A percentile compares a stretch with the other conserved stretches of the same genome.
phyloP scores from a whole-genome alignment of 2,329 filamentous ascomycete species.

The Aureobasidium sp. region DNA sequence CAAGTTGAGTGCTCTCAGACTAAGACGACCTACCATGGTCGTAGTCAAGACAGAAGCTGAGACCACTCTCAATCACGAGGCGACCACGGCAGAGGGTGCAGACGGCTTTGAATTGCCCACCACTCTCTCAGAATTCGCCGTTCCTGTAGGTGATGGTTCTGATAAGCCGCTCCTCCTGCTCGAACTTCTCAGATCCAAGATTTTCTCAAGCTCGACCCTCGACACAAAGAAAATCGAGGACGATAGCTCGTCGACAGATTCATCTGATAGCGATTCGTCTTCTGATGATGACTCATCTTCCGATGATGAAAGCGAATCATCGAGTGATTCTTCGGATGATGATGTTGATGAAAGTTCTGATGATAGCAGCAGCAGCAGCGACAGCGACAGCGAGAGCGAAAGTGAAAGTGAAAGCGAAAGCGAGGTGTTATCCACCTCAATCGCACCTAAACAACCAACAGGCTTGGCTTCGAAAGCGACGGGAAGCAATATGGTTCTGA shows the following conservation, averaged over 20 bases:
- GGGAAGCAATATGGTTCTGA: conserved; percentile 38
- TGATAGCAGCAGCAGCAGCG: neutral
- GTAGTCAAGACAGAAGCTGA: conserved; percentile 50
- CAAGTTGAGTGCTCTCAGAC: conserved; percentile 63
- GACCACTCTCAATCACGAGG: conserved; percentile 19
- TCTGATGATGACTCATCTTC: conserved; percentile 26
- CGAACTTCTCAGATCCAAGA: conserved; percentile 56
- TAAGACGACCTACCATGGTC: conserved; percentile 67
- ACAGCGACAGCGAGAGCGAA: neutral
- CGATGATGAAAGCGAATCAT: neutral
- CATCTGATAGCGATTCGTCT: conserved; percentile 13
- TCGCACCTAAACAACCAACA: neutral
- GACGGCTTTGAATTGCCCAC: conserved; percentile 50
- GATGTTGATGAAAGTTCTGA: conserved; percentile 23
- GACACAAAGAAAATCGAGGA: neutral
- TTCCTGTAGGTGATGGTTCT: conserved; percentile 44
- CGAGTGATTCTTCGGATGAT: conserved; percentile 16
- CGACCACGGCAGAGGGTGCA: conserved; percentile 21
- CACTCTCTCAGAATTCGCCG: conserved; percentile 38
- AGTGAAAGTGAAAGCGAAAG: neutral
- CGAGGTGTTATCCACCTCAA: conserved; percentile 13
- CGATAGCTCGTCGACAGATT: neutral
- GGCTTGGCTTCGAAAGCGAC: neutral
- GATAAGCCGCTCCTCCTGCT: conserved; percentile 73
- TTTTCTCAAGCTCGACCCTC: conserved; percentile 24